Evolutionary conservation across 2,329 filamentous ascomycete genomes (phyloP).

Genomic region (Aureobasidium leucospermi): DNA sequence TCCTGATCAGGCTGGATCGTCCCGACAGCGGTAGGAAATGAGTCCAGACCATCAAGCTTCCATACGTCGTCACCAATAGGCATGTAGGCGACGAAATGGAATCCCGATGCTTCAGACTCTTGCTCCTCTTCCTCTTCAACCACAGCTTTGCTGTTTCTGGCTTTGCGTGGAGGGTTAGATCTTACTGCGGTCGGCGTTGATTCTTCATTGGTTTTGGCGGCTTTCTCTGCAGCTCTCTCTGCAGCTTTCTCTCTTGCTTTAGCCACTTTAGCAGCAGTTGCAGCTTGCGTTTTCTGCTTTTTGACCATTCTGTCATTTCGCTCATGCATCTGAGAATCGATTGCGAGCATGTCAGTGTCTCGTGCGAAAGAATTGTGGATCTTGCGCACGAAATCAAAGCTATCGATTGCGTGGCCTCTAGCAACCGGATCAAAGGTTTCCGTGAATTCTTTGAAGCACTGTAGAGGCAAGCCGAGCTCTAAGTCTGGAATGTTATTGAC

Average conservation of each 20-base stretch:
- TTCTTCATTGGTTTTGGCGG: constrained; percentile 7
- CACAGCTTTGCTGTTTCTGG: constrained; percentile 24
- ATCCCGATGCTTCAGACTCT: constrained; percentile 55
- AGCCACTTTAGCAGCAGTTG: constrained; percentile 23
- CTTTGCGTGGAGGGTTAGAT: constrained; percentile 16
- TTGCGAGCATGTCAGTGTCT: constrained; percentile 67
- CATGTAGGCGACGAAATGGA: constrained; percentile 87
- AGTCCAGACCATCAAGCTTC: constrained; percentile 81
- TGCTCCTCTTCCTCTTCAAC: constrained; percentile 21
- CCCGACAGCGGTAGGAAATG: constrained; percentile 60
- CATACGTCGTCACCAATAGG: constrained; percentile 68
- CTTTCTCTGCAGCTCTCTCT: constrained; percentile 11
- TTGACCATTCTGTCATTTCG: constrained; percentile 33
- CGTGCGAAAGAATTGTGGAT: constrained; percentile 86
- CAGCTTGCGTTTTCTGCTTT: constrained; percentile 27
- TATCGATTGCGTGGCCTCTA: constrained; percentile 67
- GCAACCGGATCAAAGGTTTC: constrained; percentile 59
- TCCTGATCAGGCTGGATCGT: constrained; percentile 40
- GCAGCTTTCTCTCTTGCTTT: constrained; percentile 24
- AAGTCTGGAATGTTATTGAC: constrained; percentile 71
- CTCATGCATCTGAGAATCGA: constrained; percentile 58
- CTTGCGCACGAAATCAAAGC: constrained; percentile 67
- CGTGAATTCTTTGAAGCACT: constrained; percentile 67
- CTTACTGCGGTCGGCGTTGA: background rate
- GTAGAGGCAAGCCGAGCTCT: constrained; percentile 62